A percentile compares a stretch with the other conserved stretches of the same genome.
phyloP scores from a whole-genome alignment of 2,329 filamentous ascomycete species.

The Fusarium humuli region DNA sequence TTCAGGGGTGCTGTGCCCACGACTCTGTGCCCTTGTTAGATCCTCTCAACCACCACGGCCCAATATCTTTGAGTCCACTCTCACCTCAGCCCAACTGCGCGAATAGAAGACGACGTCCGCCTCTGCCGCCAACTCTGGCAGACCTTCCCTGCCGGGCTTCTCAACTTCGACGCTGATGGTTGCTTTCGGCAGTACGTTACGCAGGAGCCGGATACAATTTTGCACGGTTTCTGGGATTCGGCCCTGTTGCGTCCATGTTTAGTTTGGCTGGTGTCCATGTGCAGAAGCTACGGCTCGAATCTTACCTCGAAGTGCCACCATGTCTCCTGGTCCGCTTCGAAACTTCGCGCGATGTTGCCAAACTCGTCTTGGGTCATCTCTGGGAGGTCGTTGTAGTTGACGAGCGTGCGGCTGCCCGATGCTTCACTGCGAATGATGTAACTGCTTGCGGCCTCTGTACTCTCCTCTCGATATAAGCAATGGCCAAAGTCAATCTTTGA shows the following conservation, averaged over 20 bases:
- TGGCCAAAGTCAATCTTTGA: slow-evolving; percentile 61
- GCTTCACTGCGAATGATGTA: slow-evolving; percentile 73
- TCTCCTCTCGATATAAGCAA: slow-evolving; percentile 69
- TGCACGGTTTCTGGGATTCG: slow-evolving; percentile 71
- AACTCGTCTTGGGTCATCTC: slow-evolving; percentile 77
- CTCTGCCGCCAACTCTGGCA: slow-evolving; percentile 68
- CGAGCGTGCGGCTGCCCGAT: slow-evolving; percentile 73
- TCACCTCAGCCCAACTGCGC: slow-evolving; percentile 75
- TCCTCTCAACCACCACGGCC: slow-evolving; percentile 10
- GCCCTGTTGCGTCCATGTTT: slow-evolving; percentile 59
- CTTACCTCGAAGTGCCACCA: slow-evolving; percentile 81
- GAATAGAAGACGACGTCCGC: slow-evolving; percentile 82
- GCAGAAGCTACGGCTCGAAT: neutral
- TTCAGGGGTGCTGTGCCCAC: slow-evolving; percentile 59
- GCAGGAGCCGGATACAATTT: slow-evolving; percentile 68
- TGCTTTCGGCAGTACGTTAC: slow-evolving; percentile 56
- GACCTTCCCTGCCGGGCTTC: slow-evolving; percentile 71
- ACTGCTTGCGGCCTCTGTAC: slow-evolving; percentile 71
- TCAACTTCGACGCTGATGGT: slow-evolving; percentile 78
- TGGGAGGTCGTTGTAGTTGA: slow-evolving; percentile 75
- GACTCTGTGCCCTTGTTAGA: slow-evolving; percentile 46
- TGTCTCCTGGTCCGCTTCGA: slow-evolving; percentile 53
- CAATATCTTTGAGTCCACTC: slow-evolving; percentile 26
- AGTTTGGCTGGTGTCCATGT: slow-evolving; percentile 18
- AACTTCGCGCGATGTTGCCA: slow-evolving; percentile 52